Evolutionary conservation across 208 protist genomes (phyloP).

Genomic region (Trypanosoma cruzi): DNA sequence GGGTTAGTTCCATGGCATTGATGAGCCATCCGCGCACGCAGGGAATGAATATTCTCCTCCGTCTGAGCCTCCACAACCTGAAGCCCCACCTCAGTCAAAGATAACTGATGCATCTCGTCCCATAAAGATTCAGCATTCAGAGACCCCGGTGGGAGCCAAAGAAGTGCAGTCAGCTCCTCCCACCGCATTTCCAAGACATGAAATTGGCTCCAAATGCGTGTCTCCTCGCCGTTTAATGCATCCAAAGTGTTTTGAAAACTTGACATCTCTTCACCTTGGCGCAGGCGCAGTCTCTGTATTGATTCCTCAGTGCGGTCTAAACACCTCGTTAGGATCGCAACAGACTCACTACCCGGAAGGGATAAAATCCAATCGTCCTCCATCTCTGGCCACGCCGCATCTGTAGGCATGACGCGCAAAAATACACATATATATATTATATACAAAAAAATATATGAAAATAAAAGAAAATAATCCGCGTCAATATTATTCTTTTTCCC

Average conservation of each 20-base stretch:
- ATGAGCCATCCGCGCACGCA: background rate
- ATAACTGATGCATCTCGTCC: slow-evolving; percentile 11
- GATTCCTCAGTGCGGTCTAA: background rate
- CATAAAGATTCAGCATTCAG: background rate
- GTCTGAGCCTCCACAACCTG: slow-evolving; percentile 5
- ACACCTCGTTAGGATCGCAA: slow-evolving; percentile 7
- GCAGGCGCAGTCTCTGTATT: slow-evolving; percentile 1
- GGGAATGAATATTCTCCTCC: slow-evolving; percentile 7
- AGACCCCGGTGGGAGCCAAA: background rate
- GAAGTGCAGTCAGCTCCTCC: background rate
- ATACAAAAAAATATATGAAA: background rate
- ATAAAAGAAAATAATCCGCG: background rate
- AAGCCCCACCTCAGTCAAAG: slow-evolving; percentile 6
- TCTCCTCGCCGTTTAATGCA: slow-evolving; percentile 5
- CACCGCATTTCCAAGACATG: background rate
- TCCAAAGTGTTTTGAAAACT: background rate
- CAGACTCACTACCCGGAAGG: slow-evolving; percentile 5
- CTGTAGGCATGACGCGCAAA: background rate
- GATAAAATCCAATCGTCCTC: background rate
- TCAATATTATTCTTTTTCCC: background rate
- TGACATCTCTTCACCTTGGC: slow-evolving; percentile 1
- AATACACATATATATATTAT: background rate
- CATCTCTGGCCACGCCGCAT: background rate
- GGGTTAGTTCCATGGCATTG: background rate
- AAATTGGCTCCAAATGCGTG: slow-evolving; percentile 1